Percentiles rank a stretch among this genome's conserved stretches.
Conservation (phyloP, 305 asterid species). For the Ilex paraguariensis region DNA sequence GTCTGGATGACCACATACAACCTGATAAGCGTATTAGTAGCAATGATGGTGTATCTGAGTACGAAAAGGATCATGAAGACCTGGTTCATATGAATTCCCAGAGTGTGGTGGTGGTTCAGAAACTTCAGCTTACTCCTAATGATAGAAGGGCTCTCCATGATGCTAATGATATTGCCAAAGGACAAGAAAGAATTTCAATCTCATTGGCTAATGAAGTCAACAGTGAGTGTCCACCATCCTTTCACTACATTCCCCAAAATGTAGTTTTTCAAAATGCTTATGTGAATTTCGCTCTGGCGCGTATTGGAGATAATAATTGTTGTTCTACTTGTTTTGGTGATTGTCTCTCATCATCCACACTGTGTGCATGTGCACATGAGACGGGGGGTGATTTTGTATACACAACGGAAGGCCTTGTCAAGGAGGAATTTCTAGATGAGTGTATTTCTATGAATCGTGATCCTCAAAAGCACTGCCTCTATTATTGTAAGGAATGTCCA, state of each 20-base stretch:
- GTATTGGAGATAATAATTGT: conserved; percentile 55
- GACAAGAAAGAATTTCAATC: conserved; percentile 71
- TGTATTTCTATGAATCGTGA: conserved; percentile 75
- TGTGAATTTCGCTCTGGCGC: conserved; percentile 67
- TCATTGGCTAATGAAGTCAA: conserved; percentile 60
- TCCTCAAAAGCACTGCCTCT: conserved; percentile 61
- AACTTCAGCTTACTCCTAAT: conserved; percentile 28
- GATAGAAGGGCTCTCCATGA: conserved; percentile 22
- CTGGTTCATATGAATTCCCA: conserved; percentile 27
- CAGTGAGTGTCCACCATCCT: conserved; percentile 50
- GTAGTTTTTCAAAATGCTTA: conserved; percentile 64
- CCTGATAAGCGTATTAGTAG: conserved; percentile 23
- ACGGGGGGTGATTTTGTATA: conserved; percentile 76
- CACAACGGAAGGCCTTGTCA: conserved; percentile 74
- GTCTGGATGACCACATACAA: conserved; percentile 19
- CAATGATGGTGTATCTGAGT: conserved; percentile 23
- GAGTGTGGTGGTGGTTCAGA: conserved; percentile 31
- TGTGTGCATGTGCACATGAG: conserved; percentile 74
- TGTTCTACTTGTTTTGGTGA: conserved; percentile 71
- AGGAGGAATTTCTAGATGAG: conserved; percentile 66
- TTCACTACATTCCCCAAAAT: conserved; percentile 70
- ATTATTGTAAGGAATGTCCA: conserved; percentile 78
- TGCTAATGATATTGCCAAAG: conserved; percentile 70
- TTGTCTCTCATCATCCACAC: conserved; percentile 53
- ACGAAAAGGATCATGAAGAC: conserved; percentile 26